Evolutionary conservation across 805 yeast species (phyloP).

Genomic region (Saturnispora besseyi): DNA sequence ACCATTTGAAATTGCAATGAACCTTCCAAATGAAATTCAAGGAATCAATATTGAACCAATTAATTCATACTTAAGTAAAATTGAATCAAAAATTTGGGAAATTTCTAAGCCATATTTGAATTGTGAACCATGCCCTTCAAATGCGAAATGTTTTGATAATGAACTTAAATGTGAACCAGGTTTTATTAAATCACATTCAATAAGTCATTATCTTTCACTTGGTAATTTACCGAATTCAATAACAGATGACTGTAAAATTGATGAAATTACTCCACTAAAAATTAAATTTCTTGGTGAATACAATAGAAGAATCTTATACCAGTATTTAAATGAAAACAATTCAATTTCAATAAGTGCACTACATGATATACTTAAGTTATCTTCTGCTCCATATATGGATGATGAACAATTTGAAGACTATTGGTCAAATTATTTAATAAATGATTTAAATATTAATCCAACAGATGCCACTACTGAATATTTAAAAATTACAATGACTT

Average conservation of each 20-base stretch:
- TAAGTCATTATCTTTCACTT: slow-evolving; percentile 42
- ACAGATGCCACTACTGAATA: slow-evolving; percentile 1
- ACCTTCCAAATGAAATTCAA: background rate
- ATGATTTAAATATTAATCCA: slow-evolving; percentile 31
- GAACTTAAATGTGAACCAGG: slow-evolving; percentile 65
- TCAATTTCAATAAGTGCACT: slow-evolving; percentile 62
- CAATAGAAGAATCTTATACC: slow-evolving; percentile 43
- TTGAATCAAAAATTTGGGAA: slow-evolving; percentile 36
- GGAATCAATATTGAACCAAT: slow-evolving; percentile 4
- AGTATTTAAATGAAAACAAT: slow-evolving; percentile 55
- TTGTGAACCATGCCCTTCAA: slow-evolving; percentile 73
- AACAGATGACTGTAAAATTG: background rate
- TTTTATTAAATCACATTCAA: slow-evolving; percentile 44
- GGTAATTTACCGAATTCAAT: background rate
- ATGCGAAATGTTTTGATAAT: slow-evolving; percentile 64
- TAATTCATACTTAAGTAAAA: slow-evolving; percentile 22
- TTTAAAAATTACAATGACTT: slow-evolving; percentile 37
- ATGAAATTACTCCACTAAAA: slow-evolving; percentile 39
- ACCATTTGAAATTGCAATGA: background rate
- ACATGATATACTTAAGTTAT: slow-evolving; percentile 48
- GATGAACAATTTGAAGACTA: slow-evolving; percentile 65
- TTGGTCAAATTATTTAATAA: slow-evolving; percentile 53
- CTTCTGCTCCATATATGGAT: slow-evolving; percentile 39
- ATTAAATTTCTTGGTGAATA: slow-evolving; percentile 68
- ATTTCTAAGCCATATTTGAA: slow-evolving; percentile 31